phyloP scores from a whole-genome alignment of 2,329 filamentous ascomycete genomes.

The Waltergamsia citrina region DNA sequence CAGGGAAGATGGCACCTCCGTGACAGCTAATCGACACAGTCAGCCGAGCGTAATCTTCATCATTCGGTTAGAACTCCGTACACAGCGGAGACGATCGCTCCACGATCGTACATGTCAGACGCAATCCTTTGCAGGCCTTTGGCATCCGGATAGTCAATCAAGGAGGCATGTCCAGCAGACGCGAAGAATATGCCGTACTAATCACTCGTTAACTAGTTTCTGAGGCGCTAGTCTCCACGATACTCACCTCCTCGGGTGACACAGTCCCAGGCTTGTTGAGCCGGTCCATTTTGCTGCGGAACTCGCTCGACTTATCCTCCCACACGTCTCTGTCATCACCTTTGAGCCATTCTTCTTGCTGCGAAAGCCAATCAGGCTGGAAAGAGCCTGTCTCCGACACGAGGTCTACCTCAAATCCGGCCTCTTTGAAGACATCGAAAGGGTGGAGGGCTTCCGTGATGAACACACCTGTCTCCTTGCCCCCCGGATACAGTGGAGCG shows the following conservation, averaged over 20 bases:
- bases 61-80: too few relatives aligned
- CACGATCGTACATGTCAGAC: constrained; percentile 24
- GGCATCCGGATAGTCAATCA: constrained; percentile 35
- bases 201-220: constrained; percentile 19
- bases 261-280: too few relatives aligned
- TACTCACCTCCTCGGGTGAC: too few relatives aligned
- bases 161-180: constrained; percentile 29
- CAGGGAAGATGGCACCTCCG: constrained; percentile 26
- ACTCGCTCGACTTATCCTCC: constrained; percentile 28
- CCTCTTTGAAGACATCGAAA: constrained; percentile 30
- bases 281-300: constrained; percentile 33
- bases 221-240: too few relatives aligned
- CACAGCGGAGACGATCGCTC: constrained; percentile 30
- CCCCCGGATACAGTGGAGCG: constrained; percentile 26
- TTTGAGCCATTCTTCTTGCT: constrained; percentile 28
- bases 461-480: constrained; percentile 31
- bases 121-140: constrained; percentile 28
- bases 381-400: constrained; percentile 33
- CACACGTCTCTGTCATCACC: constrained; percentile 26
- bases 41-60: too few relatives aligned
- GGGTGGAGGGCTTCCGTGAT: constrained; percentile 37
- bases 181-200: constrained; percentile 11
- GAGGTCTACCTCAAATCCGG: constrained; percentile 36
- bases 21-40: constrained; percentile 32
- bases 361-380: constrained; percentile 31